Base-by-base conservation (phyloP, 176 grass and related monocot genomes). In the Ananas comosus region DNA sequence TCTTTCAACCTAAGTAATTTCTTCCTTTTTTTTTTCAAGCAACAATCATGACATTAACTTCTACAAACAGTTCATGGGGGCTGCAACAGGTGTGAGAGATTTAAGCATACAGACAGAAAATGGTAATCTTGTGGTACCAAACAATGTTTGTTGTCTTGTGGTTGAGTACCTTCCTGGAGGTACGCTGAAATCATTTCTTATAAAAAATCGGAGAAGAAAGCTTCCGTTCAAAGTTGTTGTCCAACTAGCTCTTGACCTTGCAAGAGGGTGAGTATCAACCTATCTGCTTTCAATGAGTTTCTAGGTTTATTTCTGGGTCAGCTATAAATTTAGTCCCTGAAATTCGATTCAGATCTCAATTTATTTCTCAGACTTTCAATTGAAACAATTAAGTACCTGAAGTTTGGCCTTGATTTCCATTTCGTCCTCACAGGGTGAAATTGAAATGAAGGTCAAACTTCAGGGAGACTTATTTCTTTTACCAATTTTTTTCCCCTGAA, bases 141-240 rank as follows among this genome's bases (percentile, higher is more conserved):
- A 76, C 69, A 99, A 94, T 79, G 63, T 93, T 59, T 99, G 95
- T 52, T 94, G 90, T 0, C 90, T 99, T 63, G 87, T 94, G 70
- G 95, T 94, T 28, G 95, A 99, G 71, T 99, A 94, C 76, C 87
- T 99, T 73, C 75, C 90, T 12, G 95, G 95, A 33, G 95, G 95
- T 56, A 87, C 90, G n/a, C 87, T 99, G 70, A 99, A 99, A 88
- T 91, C 82, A 51, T 99, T 94, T 90, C 82, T 99, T 58, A 99
- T 99, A 81, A 99, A 99, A 84, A 90, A 91, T 57, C 84, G 90
- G 67, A 83, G 90, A 90, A 92, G 87, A 80, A 99, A 99, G 79
- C 70, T 99, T 77, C 82, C 95, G 64, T 99, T 88, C 84, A 99
- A 94, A 86, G 84, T 88, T 68, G 95, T 99, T 24, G 80, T 88